A percentile compares a stretch with the other conserved stretches of the same genome.
Conservation (phyloP, 2,329 filamentous ascomycete genomes). For the Aurifilum marmelostoma region DNA sequence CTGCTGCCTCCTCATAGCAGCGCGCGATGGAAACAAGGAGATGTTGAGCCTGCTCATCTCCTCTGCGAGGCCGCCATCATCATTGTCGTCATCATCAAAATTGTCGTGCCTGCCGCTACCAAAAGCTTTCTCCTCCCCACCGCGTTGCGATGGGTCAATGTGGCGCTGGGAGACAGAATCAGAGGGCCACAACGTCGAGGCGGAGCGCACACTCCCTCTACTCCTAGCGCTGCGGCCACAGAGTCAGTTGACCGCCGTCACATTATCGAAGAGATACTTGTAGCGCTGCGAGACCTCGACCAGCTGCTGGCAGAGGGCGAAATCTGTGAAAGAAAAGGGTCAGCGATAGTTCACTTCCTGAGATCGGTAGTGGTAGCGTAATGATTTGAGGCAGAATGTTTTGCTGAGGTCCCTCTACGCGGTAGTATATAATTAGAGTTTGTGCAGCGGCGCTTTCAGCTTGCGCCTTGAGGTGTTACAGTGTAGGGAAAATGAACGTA, state of each 20-base stretch:
- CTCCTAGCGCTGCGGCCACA: not conserved
- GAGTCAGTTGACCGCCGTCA: constrained; percentile 32
- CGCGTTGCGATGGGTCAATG: not conserved
- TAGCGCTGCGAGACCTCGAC: constrained; percentile 85
- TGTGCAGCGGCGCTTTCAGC: not conserved
- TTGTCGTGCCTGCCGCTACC: too few relatives aligned
- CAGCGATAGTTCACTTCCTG: not conserved
- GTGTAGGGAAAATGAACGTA: constrained; percentile 48
- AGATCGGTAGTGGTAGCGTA: not conserved
- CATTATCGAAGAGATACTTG: constrained; percentile 76
- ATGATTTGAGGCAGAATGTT: too few relatives aligned
- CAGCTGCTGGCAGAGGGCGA: constrained; percentile 73
- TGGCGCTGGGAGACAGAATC: constrained; percentile 21
- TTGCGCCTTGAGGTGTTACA: not conserved
- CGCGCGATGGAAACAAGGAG: not conserved
- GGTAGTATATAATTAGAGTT: too few relatives aligned
- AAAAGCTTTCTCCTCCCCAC: not conserved
- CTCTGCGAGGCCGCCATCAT: constrained; percentile 3
- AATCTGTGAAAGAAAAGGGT: constrained; percentile 58
- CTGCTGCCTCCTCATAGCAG: not conserved
- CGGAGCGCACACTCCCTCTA: constrained; percentile 17
- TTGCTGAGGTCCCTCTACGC: too few relatives aligned
- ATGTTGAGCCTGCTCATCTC: constrained; percentile 22
- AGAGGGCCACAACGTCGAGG: constrained; percentile 22
- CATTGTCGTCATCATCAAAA: not conserved